Evolutionary conservation across 257 asterid genomes (phyloP).

Genomic region (Gentiana macrophylla): DNA sequence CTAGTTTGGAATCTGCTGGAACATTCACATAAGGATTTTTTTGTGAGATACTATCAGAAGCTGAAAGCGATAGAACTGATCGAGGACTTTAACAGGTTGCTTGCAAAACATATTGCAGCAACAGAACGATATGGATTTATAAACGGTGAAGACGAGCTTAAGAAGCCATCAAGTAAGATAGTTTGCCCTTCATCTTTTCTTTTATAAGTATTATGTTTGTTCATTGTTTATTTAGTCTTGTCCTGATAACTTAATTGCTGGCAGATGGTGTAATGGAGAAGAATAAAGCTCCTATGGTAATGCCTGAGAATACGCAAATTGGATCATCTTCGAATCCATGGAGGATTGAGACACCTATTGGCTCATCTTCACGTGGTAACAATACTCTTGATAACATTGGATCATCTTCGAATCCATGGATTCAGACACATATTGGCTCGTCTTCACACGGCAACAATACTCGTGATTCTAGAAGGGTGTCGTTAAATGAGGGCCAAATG

Average conservation of each 20-base stretch:
- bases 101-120: conserved; percentile 47
- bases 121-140: conserved; percentile 42
- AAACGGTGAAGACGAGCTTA: conserved; percentile 25
- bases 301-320: conserved; percentile 37
- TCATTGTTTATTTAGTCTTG: not conserved
- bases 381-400: conserved; percentile 17
- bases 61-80: conserved; percentile 71
- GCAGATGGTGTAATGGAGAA: conserved; percentile 34
- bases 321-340: conserved; percentile 12
- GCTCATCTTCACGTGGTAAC: too few species aligned
- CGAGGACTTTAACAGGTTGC: conserved; percentile 67
- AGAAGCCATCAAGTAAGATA: conserved; percentile 64
- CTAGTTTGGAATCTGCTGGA: conserved; percentile 91
- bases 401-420: conserved; percentile 32
- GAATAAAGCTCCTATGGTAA: conserved; percentile 26
- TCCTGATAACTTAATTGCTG: conserved; percentile 36
- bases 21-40: conserved; percentile 66
- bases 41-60: conserved; percentile 61
- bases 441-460: conserved; percentile 29
- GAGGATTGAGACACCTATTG: too few species aligned
- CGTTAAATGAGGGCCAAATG: conserved; percentile 39
- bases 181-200: not conserved
- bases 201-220: too few species aligned
- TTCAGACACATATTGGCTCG: conserved; percentile 34
- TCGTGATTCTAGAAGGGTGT: conserved; percentile 34